Conservation (phyloP, 106 monocot genomes). For the Ottelia alismoides region DNA sequence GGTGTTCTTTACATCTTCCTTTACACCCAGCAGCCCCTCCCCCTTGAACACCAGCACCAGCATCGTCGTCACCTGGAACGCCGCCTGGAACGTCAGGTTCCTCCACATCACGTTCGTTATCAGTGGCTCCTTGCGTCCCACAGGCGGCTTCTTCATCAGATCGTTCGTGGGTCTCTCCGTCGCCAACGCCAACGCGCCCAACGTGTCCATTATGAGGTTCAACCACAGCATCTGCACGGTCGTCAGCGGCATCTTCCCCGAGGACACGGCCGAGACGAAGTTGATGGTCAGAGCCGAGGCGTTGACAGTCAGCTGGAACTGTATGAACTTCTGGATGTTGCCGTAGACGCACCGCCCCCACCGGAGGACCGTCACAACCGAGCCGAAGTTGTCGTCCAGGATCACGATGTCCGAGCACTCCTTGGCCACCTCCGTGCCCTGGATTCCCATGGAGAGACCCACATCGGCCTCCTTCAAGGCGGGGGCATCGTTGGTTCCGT, state of each 20-base stretch:
- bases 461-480: conserved; percentile 44
- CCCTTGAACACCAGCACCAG: conserved; percentile 26
- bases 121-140: conserved; percentile 30
- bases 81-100: conserved; percentile 24
- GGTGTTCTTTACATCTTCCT: conserved; percentile 25
- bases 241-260: conserved; percentile 35
- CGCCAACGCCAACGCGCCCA: conserved; percentile 46
- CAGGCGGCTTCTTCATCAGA: conserved; percentile 28
- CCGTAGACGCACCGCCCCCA: conserved; percentile 47
- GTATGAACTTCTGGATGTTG: conserved; percentile 50
- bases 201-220: conserved; percentile 58
- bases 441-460: conserved; percentile 39
- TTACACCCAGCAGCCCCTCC: conserved; percentile 8
- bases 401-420: conserved; percentile 45
- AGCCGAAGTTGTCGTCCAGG: conserved; percentile 31
- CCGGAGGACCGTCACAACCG: conserved; percentile 26
- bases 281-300: conserved; percentile 29
- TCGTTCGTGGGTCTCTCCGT: conserved; percentile 35
- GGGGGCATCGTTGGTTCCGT: no score
- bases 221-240: conserved; percentile 54
- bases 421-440: conserved; percentile 47
- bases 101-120: conserved; percentile 46
- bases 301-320: conserved; percentile 46
- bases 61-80: conserved; percentile 26
- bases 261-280: conserved; percentile 22